Base-by-base conservation (phyloP, 2,329 filamentous ascomycete species). In the Epichloe aotearoae region DNA sequence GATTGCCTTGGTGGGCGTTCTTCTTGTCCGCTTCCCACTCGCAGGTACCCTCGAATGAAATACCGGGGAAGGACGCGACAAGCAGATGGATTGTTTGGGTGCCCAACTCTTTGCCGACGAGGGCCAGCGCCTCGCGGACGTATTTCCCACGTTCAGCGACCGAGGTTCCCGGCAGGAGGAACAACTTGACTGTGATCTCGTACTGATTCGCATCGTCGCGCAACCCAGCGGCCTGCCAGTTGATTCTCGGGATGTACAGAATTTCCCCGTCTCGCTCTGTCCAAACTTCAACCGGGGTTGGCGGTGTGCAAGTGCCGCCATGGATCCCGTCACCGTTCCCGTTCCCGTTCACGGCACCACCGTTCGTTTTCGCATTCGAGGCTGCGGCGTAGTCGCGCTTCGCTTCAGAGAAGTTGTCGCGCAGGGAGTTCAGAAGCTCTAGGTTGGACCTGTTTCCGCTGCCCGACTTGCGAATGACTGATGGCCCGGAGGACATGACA, bases 131-230 rank as follows among this genome's bases (percentile, higher is more conserved):
- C 62, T 94, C 86, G 50, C 77, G 70, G 8, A 86, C 85, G 63
- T 95, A 84, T 50, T 74, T 72, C 57, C 78, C 79, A 53, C 91
- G 80, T 56, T 81, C 70, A 17, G 75, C 74, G 2, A 79, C 70
- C 10, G 83, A 75, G 49, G 87, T 79, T 17, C 78, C 79, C 1
- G 88, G 85, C 30, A 97, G 76, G 67, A 93, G 94, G 73, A 98
- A 98, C 20, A 98, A 71, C 69, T 98, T 98, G 54, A 93, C 84
- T 1, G 91, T 96, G 61, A 96, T 89, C 63, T 96, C 89, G 71
- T 98, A 98, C 58, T 89, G 83, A 53, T 78, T 74, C 26, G 84
- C 75, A 58, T 95, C 89, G 63, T 98, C 93, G 34, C 80, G 75
- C 44, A 98, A 73, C 0, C 85, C 84, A 4, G 80, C 80, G 33